Percentiles rank a stretch among this genome's conserved stretches.
phyloP scores from a whole-genome alignment of 129 eudicot species.

The Chrysanthemum lavandulifolium region DNA sequence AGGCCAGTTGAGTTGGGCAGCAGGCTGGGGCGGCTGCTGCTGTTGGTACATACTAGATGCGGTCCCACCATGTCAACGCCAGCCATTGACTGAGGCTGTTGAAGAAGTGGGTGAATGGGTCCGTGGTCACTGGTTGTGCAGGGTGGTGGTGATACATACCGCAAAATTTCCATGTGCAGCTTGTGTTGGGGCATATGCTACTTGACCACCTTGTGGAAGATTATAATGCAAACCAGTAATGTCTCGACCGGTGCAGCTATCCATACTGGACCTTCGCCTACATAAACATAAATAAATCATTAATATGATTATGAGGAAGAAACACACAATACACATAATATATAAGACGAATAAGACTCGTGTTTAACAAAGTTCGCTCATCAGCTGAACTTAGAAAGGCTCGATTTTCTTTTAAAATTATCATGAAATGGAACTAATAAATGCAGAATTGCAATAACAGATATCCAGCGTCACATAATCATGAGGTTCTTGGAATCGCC shows the following conservation, averaged over 20 bases:
- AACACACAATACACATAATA: too few relatives aligned
- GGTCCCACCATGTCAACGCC: conserved; percentile 67
- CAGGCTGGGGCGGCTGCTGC: conserved; percentile 48
- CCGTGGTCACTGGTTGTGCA: conserved; percentile 60
- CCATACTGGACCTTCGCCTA: conserved; percentile 89
- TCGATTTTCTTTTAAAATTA: too few relatives aligned
- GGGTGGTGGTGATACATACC: conserved; percentile 65
- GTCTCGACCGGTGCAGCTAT: conserved; percentile 66
- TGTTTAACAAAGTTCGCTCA: too few relatives aligned
- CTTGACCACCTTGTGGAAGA: conserved; percentile 82
- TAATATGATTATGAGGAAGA: background rate
- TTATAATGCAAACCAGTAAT: conserved; percentile 76
- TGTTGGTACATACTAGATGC: conserved; percentile 65
- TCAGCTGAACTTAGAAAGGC: too few relatives aligned
- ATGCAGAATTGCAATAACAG: too few relatives aligned
- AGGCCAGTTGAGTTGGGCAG: conserved; percentile 89
- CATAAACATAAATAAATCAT: background rate
- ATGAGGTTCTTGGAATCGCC: too few relatives aligned
- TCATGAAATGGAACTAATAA: too few relatives aligned
- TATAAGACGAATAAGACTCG: too few relatives aligned
- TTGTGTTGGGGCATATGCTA: conserved; percentile 73
- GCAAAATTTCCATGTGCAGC: conserved; percentile 66
- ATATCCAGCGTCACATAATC: too few relatives aligned
- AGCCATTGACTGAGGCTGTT: conserved; percentile 78
- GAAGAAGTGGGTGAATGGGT: conserved; percentile 78